Base-by-base conservation (phyloP, 2,329 filamentous ascomycete species). In the Cytospora piceicola region DNA sequence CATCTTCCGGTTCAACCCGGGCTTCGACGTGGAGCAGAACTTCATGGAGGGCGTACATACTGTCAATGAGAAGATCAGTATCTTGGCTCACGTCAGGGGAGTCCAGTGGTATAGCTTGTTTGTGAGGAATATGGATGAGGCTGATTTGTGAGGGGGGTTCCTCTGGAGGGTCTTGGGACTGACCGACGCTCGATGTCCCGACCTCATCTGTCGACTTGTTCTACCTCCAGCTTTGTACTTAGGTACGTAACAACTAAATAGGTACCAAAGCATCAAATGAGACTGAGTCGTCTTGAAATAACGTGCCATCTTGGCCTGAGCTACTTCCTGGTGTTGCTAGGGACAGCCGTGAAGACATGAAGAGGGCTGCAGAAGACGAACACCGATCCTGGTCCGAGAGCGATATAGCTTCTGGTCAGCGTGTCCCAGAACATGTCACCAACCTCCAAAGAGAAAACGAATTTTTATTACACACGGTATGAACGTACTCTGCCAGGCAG, bases 1-100 rank as follows among this genome's bases (percentile, higher is more conserved):
- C 64, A 82, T 85, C 59, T 84, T 79, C 69, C 79, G 84, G 11
- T 86, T 80, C 71, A 74, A 72, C 0, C 83, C 83, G 7, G 75
- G 76, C 1, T 79, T 73, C 66, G 76, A 78, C 24, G 30, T 42
- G 11, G 66, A 53, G 36, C 72, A 75, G 5, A 73, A 73, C 24
- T 69, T 70, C 1, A 51, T 77, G 11, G 72, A 69, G 1, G 71
- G 71, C 0, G 74, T 80, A 4, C 80, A 82, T 64, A 81, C 80
- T 0, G 76, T 82, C 3, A 73, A 81, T 65, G 80, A 81, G 72
- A 75, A 72, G 60, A 56, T 79, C 2, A 77, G 76, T 46, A 73
- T 80, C 39, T 4, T 63, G 52, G 72, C 70, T 2, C 78, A 80
- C 60, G 71, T 77, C 51, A 75, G 74, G 36, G 64, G 70, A 0